These are phyloP conservation scores for Bruguiera hainesii DNA, from an alignment of 441 rosid species.

Conservation along the genomic window DNA sequence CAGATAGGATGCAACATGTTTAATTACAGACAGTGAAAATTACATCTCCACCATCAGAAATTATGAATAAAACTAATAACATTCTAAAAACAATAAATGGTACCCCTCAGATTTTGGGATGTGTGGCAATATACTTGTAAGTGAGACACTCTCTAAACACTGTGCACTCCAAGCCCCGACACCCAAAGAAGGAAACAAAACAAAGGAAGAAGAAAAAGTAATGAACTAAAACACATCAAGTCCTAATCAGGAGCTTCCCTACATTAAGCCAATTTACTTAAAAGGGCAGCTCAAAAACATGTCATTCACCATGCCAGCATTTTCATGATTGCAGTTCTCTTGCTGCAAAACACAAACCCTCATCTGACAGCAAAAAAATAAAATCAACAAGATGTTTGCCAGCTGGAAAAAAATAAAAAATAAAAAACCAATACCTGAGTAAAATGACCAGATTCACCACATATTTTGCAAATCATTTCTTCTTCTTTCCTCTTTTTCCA, in stretches of 20 bases:
- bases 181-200: too few species aligned
- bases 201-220: neutral
- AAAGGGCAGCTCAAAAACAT: neutral
- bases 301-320: neutral
- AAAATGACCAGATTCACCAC: slow-evolving; percentile 96
- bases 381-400: neutral
- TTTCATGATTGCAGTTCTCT: too few species aligned
- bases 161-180: too few species aligned
- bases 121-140: slow-evolving; percentile 3
- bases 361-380: neutral
- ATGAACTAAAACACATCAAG: neutral
- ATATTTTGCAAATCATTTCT: slow-evolving; percentile 94
- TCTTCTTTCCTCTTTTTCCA: slow-evolving; percentile 99
- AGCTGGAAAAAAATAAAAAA: neutral
- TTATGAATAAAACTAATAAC: too few species aligned
- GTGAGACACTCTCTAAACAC: neutral
- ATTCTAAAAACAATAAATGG: neutral
- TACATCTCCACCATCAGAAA: too few species aligned
- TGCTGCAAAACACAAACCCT: neutral
- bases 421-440: slow-evolving; percentile 60
- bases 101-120: neutral
- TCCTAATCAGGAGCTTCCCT: too few species aligned
- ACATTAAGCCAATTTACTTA: too few species aligned
- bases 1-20: slow-evolving; percentile 12
- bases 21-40: too few species aligned